These are phyloP conservation scores for Colletotrichum lindemuthianum DNA, from an alignment of 2,329 filamentous ascomycete genomes.

Conservation along the genomic window DNA sequence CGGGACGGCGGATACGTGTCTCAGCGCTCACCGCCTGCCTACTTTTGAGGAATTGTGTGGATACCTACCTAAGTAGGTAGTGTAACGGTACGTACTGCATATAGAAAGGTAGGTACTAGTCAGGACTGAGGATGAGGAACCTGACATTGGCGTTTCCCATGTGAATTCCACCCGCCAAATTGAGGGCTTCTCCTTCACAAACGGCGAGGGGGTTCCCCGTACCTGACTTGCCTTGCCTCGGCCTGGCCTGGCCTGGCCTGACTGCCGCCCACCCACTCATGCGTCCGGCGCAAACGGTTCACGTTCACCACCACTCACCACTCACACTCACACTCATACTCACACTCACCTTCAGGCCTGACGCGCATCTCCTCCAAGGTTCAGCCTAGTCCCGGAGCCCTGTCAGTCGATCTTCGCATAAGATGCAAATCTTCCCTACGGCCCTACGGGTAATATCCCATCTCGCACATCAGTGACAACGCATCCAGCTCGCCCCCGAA, in stretches of 20 bases:
- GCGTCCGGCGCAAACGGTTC: slow-evolving; percentile 12
- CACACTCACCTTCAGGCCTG: no score
- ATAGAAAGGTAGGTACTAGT: no score
- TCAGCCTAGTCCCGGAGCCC: slow-evolving; percentile 31
- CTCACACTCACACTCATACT: no score
- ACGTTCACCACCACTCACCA: no score
- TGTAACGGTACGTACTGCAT: no score
- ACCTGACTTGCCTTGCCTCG: background rate
- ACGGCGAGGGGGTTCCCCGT: slow-evolving; percentile 15
- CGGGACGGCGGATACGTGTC: background rate
- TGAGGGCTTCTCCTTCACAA: slow-evolving; percentile 27
- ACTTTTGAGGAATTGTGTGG: no score
- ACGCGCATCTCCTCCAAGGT: slow-evolving; percentile 15
- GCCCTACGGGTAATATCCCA: slow-evolving; percentile 36
- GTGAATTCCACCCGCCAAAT: slow-evolving; percentile 24
- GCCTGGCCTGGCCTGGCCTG: no score
- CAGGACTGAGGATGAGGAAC: slow-evolving; percentile 21
- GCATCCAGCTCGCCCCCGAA: slow-evolving; percentile 31
- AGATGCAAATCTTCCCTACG: slow-evolving; percentile 35
- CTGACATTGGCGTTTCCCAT: slow-evolving; percentile 17
- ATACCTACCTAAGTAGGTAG: no score
- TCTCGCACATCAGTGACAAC: slow-evolving; percentile 35
- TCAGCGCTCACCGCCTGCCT: slow-evolving; percentile 1
- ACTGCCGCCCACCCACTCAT: background rate
- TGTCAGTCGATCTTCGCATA: slow-evolving; percentile 36